Base-by-base conservation (phyloP, 1,139 yeast genomes). In the Taphrina deformans region DNA sequence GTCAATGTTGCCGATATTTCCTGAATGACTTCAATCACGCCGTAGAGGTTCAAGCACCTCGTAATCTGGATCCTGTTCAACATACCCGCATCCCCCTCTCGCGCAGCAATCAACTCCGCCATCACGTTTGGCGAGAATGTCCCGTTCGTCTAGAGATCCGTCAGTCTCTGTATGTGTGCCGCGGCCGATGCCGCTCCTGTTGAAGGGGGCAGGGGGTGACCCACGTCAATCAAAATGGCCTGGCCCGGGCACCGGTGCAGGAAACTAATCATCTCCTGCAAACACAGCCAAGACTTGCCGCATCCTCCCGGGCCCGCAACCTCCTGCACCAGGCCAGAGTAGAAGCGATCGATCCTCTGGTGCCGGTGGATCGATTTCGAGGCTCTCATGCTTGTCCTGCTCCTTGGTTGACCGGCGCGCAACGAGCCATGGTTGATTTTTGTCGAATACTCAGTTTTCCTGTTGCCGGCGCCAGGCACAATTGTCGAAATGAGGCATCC, bases 201-300 rank as follows among this genome's bases (percentile, higher is more conserved):
- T 16, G 35, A 27, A 48, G 35, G 5, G 27, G 14, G 27, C 14
- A 10, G 16, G 16, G 16, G 2, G 21, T 1, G 44, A 18, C 44
- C 14, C 16, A 53, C 58, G 38, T 53, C 58, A 16, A 53, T 38
- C 23, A 53, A 24, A 23, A 53, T 24, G 23, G 46, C 58, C n/a
- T 38, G 31, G 23, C 58, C 58, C 33, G 58, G 58, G 33, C 9
- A 38, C 14, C 12, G 27, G 16, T 53, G 45, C 48, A 53, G 46
- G 24, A 38, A 53, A 23, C 33, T 38, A 7, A 53, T 53, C 18
- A 53, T 16, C 35, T 53, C 58, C 24, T 3, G 16, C 2, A 29
- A 23, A 53, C 58, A 53, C n/a, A 53, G 48, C 7, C 35, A 9
- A 14, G 58, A 53, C 35, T 53, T 53, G 48, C 58, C 58, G 26